Evolutionary conservation across 2,329 filamentous ascomycete species (phyloP).

Genomic region (Lasiodiplodia citricola): DNA sequence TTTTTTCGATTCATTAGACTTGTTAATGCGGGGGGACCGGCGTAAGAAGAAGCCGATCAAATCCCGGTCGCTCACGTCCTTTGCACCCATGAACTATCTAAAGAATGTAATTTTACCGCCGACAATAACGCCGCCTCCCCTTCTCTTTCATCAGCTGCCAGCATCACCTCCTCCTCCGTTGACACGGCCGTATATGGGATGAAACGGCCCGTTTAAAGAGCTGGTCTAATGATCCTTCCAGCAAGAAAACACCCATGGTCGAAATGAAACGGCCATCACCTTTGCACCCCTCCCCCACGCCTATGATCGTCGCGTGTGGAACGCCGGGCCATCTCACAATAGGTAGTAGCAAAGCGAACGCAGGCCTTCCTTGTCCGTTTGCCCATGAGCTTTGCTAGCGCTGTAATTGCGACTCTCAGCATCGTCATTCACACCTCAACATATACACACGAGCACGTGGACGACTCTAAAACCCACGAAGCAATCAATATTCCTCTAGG

Average conservation of each 20-base stretch:
- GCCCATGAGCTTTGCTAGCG: neutral
- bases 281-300: neutral
- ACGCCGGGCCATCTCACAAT: neutral
- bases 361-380: neutral
- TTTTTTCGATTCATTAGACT: neutral
- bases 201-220: neutral
- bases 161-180: neutral
- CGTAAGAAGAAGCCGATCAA: neutral
- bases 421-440: neutral
- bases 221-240: neutral
- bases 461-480: neutral
- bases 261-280: neutral
- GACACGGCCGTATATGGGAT: neutral
- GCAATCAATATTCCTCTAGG: conserved; percentile 14
- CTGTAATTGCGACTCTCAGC: neutral
- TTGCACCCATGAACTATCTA: too few relatives aligned
- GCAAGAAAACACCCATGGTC: neutral
- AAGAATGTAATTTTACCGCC: neutral
- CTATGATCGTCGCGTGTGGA: neutral
- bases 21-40: neutral
- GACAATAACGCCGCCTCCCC: neutral
- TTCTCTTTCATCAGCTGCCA: neutral
- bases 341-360: neutral
- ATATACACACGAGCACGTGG: neutral
- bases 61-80: neutral